phyloP scores from a whole-genome alignment of 2,329 filamentous ascomycete genomes.

The Neonectria ditissima region DNA sequence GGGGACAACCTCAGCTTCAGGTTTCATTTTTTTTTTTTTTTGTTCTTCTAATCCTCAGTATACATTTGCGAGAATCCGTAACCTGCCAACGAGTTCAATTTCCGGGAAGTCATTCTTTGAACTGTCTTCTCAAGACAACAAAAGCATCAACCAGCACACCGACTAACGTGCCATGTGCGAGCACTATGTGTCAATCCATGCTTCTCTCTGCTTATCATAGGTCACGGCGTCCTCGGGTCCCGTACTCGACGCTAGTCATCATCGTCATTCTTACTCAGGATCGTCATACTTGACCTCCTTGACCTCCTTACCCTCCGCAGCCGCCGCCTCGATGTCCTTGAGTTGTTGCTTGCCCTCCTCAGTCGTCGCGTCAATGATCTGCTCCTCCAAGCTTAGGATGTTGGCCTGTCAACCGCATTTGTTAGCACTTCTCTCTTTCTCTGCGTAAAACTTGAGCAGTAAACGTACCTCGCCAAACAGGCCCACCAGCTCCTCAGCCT shows the following conservation, averaged over 20 bases:
- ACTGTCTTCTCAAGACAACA: not conserved
- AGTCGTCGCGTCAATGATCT: constrained; percentile 95
- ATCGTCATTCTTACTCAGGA: constrained; percentile 52
- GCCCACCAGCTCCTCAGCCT: constrained; percentile 86
- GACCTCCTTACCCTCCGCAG: constrained; percentile 45
- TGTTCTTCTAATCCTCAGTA: not conserved
- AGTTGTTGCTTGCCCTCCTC: constrained; percentile 83
- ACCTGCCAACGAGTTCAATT: not conserved
- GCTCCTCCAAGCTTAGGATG: constrained; percentile 90
- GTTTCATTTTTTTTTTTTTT: not conserved
- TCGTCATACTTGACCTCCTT: constrained; percentile 48
- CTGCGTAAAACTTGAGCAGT: not conserved
- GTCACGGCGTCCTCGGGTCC: constrained; percentile 1
- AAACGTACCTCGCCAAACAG: constrained; percentile 76
- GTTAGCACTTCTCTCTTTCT: constrained; percentile 37
- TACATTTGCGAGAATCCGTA: not conserved
- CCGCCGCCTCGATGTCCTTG: constrained; percentile 75
- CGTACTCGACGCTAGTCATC: not conserved
- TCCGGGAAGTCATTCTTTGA: not conserved
- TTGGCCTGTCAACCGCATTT: constrained; percentile 67
- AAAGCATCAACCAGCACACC: not conserved
- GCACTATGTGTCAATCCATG: not conserved
- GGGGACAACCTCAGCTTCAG: not conserved
- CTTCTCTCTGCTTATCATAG: not conserved
- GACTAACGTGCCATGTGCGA: not conserved